Evolutionary conservation across 73 alveolate genomes (phyloP).

Genomic region (Stentor coeruleus): DNA sequence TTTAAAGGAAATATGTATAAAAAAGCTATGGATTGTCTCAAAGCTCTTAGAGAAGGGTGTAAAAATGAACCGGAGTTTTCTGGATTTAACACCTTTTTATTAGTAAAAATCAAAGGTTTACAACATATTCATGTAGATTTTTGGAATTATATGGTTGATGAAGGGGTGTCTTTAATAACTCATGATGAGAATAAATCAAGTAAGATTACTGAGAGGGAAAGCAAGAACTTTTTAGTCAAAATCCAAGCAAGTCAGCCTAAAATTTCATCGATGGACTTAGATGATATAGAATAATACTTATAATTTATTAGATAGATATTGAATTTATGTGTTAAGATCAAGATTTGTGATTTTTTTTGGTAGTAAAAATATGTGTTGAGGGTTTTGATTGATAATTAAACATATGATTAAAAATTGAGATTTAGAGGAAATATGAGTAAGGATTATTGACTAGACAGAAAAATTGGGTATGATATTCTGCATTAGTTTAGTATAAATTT

Average conservation of each 20-base stretch:
- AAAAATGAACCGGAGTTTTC: constrained; percentile 84
- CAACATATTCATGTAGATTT: constrained; percentile 53
- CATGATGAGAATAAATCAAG: constrained; percentile 69
- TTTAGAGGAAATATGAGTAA: too few relatives aligned
- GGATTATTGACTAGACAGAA: too few relatives aligned
- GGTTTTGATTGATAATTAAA: too few relatives aligned
- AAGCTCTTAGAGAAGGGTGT: constrained; percentile 84
- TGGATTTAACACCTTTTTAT: constrained; percentile 75
- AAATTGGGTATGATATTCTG: too few relatives aligned
- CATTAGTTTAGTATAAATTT: too few relatives aligned
- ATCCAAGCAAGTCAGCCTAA: constrained; percentile 41
- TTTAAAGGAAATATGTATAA: constrained; percentile 81
- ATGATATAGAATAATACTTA: constrained; percentile 65
- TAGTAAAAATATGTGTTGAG: too few relatives aligned
- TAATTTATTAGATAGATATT: too few relatives aligned
- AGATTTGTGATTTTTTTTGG: too few relatives aligned
- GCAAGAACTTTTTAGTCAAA: constrained; percentile 60
- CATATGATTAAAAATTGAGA: too few relatives aligned
- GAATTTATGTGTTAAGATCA: too few relatives aligned
- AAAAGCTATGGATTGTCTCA: constrained; percentile 90
- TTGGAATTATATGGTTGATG: constrained; percentile 56
- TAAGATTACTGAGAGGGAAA: constrained; percentile 59
- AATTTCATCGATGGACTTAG: constrained; percentile 53
- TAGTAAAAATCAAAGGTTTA: constrained; percentile 44
- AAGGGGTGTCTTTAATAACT: constrained; percentile 74